A percentile compares a stretch with the other conserved stretches of the same genome.
These are phyloP conservation scores for Epicoccum nigrum DNA, from an alignment of 2,329 filamentous ascomycete genomes.

Conservation along the genomic window DNA sequence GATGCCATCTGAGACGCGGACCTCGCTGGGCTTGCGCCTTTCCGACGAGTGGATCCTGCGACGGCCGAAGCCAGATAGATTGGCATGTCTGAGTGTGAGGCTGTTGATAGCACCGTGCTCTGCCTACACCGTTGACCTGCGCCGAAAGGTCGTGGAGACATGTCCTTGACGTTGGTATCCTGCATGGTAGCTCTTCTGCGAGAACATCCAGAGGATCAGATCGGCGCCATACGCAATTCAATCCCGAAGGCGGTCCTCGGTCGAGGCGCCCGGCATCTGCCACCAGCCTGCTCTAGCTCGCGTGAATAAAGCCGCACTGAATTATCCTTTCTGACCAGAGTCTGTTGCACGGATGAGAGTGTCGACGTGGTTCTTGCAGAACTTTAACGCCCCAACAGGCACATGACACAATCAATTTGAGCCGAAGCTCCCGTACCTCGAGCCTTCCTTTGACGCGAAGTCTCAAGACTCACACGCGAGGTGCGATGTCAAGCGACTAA, in stretches of 20 bases:
- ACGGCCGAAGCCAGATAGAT: constrained; percentile 36
- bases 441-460: constrained; percentile 47
- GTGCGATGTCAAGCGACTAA: constrained; percentile 27
- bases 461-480: constrained; percentile 24
- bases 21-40: constrained; percentile 63
- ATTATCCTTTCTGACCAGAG: constrained; percentile 69
- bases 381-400: constrained; percentile 73
- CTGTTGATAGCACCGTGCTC: constrained; percentile 45
- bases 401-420: constrained; percentile 70
- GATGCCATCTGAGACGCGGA: constrained; percentile 46
- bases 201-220: constrained; percentile 13
- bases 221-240: constrained; percentile 31
- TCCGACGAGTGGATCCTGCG: constrained; percentile 63
- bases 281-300: constrained; percentile 56
- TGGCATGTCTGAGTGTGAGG: constrained; percentile 55
- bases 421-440: constrained; percentile 53
- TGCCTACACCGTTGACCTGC: constrained; percentile 37
- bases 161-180: constrained; percentile 39
- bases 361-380: constrained; percentile 80
- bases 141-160: constrained; percentile 39
- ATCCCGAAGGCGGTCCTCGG: constrained; percentile 59
- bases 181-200: constrained; percentile 43
- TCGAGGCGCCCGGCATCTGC: constrained; percentile 58
- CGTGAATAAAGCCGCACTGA: constrained; percentile 51
- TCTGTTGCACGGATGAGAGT: constrained; percentile 71